Evolutionary conservation across 306 rosid genomes (phyloP).

Genomic region (Prunus fruticosa): DNA sequence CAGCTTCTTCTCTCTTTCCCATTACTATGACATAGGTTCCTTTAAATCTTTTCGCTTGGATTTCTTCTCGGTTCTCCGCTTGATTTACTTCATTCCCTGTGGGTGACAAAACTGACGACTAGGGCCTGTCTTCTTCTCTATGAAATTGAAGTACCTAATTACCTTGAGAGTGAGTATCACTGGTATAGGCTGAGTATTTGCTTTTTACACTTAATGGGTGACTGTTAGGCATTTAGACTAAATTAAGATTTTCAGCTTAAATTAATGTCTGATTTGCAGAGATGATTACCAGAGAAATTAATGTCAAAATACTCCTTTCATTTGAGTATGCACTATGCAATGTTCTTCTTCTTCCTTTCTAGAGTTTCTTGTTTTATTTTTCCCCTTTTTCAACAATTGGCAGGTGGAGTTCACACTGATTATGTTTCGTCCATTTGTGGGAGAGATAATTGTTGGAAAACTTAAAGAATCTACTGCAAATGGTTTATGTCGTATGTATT

Average conservation of each 20-base stretch:
- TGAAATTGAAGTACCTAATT: no score
- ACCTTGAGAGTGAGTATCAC: neutral
- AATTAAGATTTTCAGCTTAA: neutral
- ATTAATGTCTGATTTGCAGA: neutral
- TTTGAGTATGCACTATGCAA: neutral
- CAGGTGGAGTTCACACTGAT: neutral
- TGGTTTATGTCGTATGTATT: slow-evolving; percentile 54
- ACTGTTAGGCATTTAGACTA: neutral
- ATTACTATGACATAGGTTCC: no score
- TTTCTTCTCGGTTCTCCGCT: no score
- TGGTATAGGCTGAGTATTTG: no score
- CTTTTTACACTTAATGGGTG: neutral
- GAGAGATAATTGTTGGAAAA: slow-evolving; percentile 66
- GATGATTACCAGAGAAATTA: neutral
- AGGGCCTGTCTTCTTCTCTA: no score
- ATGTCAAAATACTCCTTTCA: neutral
- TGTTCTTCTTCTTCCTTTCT: neutral
- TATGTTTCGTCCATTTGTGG: slow-evolving; percentile 72
- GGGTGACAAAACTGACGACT: no score
- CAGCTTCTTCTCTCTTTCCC: no score
- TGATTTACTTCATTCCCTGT: no score
- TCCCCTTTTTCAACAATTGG: neutral
- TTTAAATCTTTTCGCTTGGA: no score
- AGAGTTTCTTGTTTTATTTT: neutral
- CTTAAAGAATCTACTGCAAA: slow-evolving; percentile 52